These are phyloP conservation scores for Cutaneotrichosporon sp. DNA, from an alignment of 1,284 basidiomycete species.

Conservation along the genomic window DNA sequence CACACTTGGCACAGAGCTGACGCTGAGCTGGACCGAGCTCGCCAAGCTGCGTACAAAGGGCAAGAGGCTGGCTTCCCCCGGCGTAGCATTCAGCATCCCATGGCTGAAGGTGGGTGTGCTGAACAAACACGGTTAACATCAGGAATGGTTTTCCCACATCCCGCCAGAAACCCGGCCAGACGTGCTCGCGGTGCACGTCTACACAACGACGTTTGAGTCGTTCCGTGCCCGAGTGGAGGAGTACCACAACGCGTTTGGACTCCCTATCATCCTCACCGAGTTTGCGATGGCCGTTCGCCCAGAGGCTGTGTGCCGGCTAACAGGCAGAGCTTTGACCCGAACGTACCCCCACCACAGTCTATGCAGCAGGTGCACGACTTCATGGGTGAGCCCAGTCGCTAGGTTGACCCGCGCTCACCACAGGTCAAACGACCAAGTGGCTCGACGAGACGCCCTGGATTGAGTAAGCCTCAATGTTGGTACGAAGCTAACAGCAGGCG, in stretches of 20 bases:
- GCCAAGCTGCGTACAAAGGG: slow-evolving; percentile 24
- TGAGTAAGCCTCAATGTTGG: background rate
- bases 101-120: slow-evolving; percentile 37
- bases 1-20: background rate
- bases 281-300: slow-evolving; percentile 38
- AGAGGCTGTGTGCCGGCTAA: background rate
- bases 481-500: slow-evolving; percentile 11
- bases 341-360: slow-evolving; percentile 28
- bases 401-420: background rate
- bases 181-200: slow-evolving; percentile 38
- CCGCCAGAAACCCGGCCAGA: slow-evolving; percentile 27
- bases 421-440: slow-evolving; percentile 27
- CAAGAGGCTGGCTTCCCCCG: slow-evolving; percentile 37
- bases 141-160: slow-evolving; percentile 26
- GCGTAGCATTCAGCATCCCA: slow-evolving; percentile 27
- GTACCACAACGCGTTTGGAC: slow-evolving; percentile 20
- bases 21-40: slow-evolving; percentile 29
- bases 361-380: slow-evolving; percentile 45
- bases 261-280: slow-evolving; percentile 43
- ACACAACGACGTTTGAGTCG: slow-evolving; percentile 42
- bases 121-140: background rate
- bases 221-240: slow-evolving; percentile 28
- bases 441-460: slow-evolving; percentile 32
- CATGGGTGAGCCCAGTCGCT: slow-evolving; percentile 24
- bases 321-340: slow-evolving; percentile 34